Evolutionary conservation across 805 yeast species (phyloP).

Genomic region (Candida insectalens): DNA sequence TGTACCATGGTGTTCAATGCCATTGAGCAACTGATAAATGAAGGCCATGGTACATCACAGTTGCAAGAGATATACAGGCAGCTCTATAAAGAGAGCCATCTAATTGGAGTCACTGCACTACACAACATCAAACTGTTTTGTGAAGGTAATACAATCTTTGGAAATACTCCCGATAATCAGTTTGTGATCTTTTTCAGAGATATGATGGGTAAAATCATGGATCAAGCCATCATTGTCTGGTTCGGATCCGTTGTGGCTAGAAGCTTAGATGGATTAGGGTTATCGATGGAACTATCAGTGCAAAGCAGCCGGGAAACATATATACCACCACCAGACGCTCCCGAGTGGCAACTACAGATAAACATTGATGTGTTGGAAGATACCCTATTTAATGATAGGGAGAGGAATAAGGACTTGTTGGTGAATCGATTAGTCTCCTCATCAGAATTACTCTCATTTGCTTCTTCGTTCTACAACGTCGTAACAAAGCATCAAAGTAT

Average conservation of each 20-base stretch:
- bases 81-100: too few species aligned
- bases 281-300: neutral
- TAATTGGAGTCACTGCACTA: slow-evolving; percentile 3
- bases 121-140: slow-evolving; percentile 4
- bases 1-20: neutral
- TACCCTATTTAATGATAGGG: too few species aligned
- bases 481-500: neutral
- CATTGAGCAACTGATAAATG: neutral
- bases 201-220: neutral
- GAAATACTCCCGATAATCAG: neutral
- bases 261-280: too few species aligned
- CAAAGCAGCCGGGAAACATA: neutral
- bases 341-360: neutral
- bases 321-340: neutral
- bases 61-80: neutral
- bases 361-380: neutral
- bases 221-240: neutral
- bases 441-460: too few species aligned
- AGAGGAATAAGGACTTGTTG: too few species aligned
- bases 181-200: slow-evolving; percentile 1
- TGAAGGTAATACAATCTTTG: neutral
- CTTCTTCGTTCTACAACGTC: neutral
- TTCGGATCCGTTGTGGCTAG: neutral
- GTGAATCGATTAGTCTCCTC: too few species aligned
- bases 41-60: neutral